These are phyloP conservation scores for Oryza officinalis DNA, from an alignment of 176 grass and related monocot genomes.

Conservation along the genomic window DNA sequence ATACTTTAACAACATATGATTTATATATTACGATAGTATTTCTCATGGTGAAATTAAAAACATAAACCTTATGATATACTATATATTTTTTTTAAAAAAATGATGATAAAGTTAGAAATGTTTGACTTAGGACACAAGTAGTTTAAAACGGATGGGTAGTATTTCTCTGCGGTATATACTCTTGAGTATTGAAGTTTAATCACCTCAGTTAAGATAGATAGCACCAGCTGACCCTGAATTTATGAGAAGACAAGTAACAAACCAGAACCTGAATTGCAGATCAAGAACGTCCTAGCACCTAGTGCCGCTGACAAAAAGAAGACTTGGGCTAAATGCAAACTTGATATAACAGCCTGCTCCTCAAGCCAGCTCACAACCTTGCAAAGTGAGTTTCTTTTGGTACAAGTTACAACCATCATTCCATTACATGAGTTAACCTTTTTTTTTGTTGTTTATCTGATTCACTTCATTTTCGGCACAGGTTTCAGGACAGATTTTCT, in stretches of 20 bases:
- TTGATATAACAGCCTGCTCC: constrained; percentile 67
- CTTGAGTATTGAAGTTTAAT: background rate
- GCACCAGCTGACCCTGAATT: background rate
- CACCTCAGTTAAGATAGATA: background rate
- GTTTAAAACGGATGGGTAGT: background rate
- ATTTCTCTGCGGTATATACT: background rate
- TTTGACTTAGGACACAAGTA: no score
- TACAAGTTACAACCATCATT: background rate
- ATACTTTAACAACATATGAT: no score
- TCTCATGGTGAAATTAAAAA: no score
- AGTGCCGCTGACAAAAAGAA: constrained; percentile 60
- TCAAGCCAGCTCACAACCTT: constrained; percentile 60
- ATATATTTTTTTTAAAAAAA: no score
- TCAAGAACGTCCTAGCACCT: constrained; percentile 82
- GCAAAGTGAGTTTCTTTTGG: constrained; percentile 53
- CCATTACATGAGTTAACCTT: constrained; percentile 1
- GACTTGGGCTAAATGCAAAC: constrained; percentile 72
- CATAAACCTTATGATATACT: no score
- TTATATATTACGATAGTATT: no score
- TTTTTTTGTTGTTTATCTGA: constrained; percentile 2
- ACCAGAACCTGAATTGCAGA: constrained; percentile 38
- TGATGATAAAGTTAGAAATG: no score
- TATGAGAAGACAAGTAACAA: constrained; percentile 9
- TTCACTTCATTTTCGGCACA: constrained; percentile 25
- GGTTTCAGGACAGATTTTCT: constrained; percentile 77